A percentile compares a stretch with the other conserved stretches of the same genome.
phyloP scores from a whole-genome alignment of 441 rosid species.

The Euphorbia celastroides region DNA sequence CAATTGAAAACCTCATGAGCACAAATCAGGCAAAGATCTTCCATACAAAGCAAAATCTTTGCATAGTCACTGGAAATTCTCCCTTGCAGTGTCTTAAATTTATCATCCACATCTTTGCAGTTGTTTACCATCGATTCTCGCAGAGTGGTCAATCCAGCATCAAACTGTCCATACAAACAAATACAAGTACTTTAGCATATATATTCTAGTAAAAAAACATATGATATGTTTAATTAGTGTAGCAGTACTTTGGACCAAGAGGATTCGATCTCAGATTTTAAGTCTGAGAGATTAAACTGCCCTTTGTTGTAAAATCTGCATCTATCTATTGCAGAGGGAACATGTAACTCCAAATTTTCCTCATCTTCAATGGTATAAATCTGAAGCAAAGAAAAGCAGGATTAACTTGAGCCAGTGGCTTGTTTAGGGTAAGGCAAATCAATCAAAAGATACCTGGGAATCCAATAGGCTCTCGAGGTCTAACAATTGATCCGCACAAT shows the following conservation, averaged over 20 bases:
- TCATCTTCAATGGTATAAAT: constrained; percentile 54
- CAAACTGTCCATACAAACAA: constrained; percentile 46
- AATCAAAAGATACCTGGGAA: constrained; percentile 50
- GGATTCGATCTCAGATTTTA: constrained; percentile 56
- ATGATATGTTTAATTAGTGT: neutral
- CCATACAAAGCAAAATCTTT: constrained; percentile 76
- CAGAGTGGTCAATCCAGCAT: constrained; percentile 38
- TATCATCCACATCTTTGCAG: constrained; percentile 43
- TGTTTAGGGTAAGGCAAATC: constrained; percentile 11
- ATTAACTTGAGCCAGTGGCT: neutral
- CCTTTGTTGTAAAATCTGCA: constrained; percentile 57
- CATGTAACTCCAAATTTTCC: constrained; percentile 42
- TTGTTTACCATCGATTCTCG: constrained; percentile 35
- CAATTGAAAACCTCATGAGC: constrained; percentile 55
- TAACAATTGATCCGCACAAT: constrained; percentile 63
- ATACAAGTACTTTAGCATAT: constrained; percentile 14
- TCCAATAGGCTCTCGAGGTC: constrained; percentile 77
- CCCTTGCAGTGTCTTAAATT: constrained; percentile 36
- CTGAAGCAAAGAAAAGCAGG: constrained; percentile 36
- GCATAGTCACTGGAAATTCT: constrained; percentile 45
- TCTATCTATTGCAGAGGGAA: constrained; percentile 48
- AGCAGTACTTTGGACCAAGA: constrained; percentile 60
- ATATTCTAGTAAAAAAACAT: neutral
- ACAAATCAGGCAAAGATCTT: constrained; percentile 79
- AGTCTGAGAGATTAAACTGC: constrained; percentile 29